Conservation (phyloP, 495 filamentous ascomycete genomes). For the Penicillium odoratum region DNA sequence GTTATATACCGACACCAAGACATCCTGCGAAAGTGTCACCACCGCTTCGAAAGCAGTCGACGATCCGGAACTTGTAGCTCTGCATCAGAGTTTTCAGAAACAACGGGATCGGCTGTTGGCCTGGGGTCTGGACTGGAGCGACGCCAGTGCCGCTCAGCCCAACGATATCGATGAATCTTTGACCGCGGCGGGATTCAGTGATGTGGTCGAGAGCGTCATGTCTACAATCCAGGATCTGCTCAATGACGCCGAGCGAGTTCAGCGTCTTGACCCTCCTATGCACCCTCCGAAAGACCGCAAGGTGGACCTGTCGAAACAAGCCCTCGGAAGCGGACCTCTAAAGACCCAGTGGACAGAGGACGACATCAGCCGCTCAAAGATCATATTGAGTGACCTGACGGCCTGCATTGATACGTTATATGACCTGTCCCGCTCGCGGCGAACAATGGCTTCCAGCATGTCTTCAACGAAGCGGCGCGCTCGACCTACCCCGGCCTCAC, state of each 20-base stretch:
- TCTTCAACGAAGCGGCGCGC: conserved; percentile 33
- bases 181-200: conserved; percentile 78
- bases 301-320: conserved; percentile 38
- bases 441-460: conserved; percentile 47
- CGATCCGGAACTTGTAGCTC: conserved; percentile 52
- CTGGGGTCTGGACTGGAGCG: conserved; percentile 92
- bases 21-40: conserved; percentile 78
- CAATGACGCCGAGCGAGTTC: conserved; percentile 80
- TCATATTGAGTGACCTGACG: conserved; percentile 75
- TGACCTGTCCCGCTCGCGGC: conserved; percentile 75
- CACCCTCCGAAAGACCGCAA: conserved; percentile 40
- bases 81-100: conserved; percentile 58
- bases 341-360: conserved; percentile 52
- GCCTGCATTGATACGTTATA: conserved; percentile 87
- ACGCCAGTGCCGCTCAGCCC: conserved; percentile 61
- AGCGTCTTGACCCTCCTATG: conserved; percentile 51
- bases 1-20: conserved; percentile 90
- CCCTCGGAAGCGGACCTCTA: conserved; percentile 32
- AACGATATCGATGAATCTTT: conserved; percentile 85
- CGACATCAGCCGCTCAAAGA: conserved; percentile 49
- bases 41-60: conserved; percentile 62
- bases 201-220: conserved; percentile 87
- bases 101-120: conserved; percentile 67
- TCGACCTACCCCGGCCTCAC: conserved; percentile 26
- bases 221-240: conserved; percentile 83